Conservation (phyloP, 495 filamentous ascomycete species). For the Hamigera avellanea region DNA sequence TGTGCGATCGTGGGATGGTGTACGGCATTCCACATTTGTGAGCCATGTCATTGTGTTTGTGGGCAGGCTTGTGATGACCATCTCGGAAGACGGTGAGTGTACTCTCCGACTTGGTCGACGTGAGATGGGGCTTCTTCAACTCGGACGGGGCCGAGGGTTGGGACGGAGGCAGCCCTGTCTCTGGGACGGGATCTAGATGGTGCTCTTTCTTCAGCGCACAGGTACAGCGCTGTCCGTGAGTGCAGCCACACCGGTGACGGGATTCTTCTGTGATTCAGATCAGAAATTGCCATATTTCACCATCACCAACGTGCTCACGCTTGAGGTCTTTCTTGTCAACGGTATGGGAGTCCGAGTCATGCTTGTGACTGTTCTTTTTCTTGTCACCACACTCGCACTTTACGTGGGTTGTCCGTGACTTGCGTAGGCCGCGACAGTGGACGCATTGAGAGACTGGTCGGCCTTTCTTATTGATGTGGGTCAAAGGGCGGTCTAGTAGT, state of each 20-base stretch:
- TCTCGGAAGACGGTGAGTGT: constrained; percentile 78
- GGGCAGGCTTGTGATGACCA: constrained; percentile 86
- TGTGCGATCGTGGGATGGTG: constrained; percentile 62
- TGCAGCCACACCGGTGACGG: constrained; percentile 68
- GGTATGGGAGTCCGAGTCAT: constrained; percentile 50
- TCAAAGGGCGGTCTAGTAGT: constrained; percentile 83
- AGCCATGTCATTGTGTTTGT: constrained; percentile 77
- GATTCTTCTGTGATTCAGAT: constrained; percentile 44
- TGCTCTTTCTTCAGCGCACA: constrained; percentile 89
- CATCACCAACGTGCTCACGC: constrained; percentile 43
- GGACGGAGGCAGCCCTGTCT: constrained; percentile 37
- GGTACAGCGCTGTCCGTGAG: constrained; percentile 81
- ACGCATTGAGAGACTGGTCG: constrained; percentile 96
- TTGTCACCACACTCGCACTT: constrained; percentile 98
- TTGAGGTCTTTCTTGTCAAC: constrained; percentile 44
- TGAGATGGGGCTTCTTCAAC: constrained; percentile 57
- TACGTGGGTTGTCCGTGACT: constrained; percentile 89
- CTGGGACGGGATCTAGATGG: constrained; percentile 61
- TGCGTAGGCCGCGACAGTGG: constrained; percentile 93
- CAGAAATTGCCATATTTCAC: constrained; percentile 21
- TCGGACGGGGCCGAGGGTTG: constrained; percentile 35
- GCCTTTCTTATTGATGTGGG: constrained; percentile 97
- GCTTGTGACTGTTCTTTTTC: constrained; percentile 50
- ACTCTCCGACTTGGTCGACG: constrained; percentile 74
- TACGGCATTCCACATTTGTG: constrained; percentile 77